Evolutionary conservation across 2,329 filamentous ascomycete species (phyloP), one percentile per base, ranked within the genome.

Genomic region (Alternaria incomplexa): DNA sequence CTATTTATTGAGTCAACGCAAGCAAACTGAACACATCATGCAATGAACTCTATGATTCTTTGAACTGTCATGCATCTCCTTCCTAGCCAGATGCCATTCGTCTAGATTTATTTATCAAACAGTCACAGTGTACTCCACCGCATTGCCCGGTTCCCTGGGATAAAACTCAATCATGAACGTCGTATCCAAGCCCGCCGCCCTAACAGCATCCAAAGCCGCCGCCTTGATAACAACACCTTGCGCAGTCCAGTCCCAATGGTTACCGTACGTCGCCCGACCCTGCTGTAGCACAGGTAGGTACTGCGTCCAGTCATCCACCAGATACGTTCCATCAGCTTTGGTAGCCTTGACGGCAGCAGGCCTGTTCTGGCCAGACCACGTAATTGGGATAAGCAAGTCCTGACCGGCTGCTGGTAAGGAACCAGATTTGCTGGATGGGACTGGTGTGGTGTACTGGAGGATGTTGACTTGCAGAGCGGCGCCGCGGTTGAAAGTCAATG

Each of bases 281-380:
- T 86, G 81, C 69, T 88, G 85, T 23, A 89, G 71, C 3, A 83
- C 80, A 0, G 84, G 84, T 1, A 88, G 74, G 28, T 81, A 86
- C 68, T 81, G 74, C 0, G 87, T 89, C 85, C 85, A 89, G 53
- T 85, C 82, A 65, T 89, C 87, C 5, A 86, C 81, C 7, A 89
- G 71, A 56, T 82, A 86, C 7, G 75, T 80, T 1, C 85, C 85
- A 62, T 86, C 84, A 2, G 69, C 73, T 20, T 81, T 82, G 6
- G 84, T 48, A 10, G 86, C 85, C 66, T 85, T 85, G 3, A 88
- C 81, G 0, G 87, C 80, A 0, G 87, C 86, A 0, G 84, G 77
- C 6, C 81, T 79, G n/a, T 80, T 76, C 9, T 87, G 64, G 0
- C 87, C 87, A 6, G 82, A 81, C 81, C 84, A 88, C 0, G 79